Conservation (phyloP, 768 basidiomycete species). For the Sporobolomyces pararoseus region DNA sequence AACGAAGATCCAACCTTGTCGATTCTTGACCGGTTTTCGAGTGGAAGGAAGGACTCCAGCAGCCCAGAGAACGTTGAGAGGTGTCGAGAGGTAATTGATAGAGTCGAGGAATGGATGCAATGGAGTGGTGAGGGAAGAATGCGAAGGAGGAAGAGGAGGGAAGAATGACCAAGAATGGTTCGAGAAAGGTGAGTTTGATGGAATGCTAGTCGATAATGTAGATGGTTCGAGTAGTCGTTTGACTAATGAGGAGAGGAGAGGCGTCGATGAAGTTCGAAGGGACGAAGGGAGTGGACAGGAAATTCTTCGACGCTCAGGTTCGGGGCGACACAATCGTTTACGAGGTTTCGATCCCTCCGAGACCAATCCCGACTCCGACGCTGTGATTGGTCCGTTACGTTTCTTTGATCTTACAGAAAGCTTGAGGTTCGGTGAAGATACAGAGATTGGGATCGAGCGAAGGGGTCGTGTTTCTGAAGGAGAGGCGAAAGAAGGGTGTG, state of each 20-base stretch:
- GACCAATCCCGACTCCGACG: no score
- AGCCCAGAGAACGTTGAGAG: conserved; percentile 15
- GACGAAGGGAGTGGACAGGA: neutral
- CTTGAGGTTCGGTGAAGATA: conserved; percentile 5
- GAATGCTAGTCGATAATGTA: neutral
- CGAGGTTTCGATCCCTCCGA: neutral
- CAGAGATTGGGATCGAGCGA: neutral
- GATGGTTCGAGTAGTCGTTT: neutral
- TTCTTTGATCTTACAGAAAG: neutral
- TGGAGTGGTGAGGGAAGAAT: neutral
- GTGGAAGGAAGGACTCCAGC: neutral
- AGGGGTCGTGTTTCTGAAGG: neutral
- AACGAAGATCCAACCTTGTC: conserved; percentile 18
- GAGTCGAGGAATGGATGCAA: conserved; percentile 5
- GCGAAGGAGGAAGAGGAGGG: conserved; percentile 6
- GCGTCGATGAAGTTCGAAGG: neutral
- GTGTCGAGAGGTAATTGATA: conserved; percentile 1
- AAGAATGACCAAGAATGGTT: conserved; percentile 18
- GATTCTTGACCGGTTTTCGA: neutral
- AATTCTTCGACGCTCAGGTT: neutral
- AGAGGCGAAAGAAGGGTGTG: neutral
- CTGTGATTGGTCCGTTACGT: neutral
- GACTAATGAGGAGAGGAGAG: neutral
- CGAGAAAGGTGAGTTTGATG: neutral
- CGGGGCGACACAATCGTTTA: no score